Evolutionary conservation across 495 filamentous ascomycete species (phyloP), one percentile per base, ranked within the genome.

Genomic region (Aspergillus coremiiformis): DNA sequence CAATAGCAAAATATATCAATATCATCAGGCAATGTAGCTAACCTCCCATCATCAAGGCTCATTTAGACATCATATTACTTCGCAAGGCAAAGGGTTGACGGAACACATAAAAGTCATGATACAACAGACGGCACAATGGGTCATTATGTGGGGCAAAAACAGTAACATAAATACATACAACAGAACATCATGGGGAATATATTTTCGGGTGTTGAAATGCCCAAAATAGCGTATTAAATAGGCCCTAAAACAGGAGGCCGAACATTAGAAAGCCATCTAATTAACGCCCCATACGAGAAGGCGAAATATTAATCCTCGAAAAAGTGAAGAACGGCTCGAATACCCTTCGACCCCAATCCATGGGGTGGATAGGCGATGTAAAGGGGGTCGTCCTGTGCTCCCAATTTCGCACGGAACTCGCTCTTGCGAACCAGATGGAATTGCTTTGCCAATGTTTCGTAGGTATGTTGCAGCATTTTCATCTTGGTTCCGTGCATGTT

Each of bases 331-430:
- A 93, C 70, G 3, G 89, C 89, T 57, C 84, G 77, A 30, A 84
- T 83, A 14, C 87, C 88, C 49, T 78, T 80, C 3, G 87, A 83
- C 0, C 87, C 89, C 19, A 93, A 69, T 0, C 89, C 87, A 67
- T 89, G 83, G 23, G 84, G 79, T 10, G 87, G 89, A 66, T 93
- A 92, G 56, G 84, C 83, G 55, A 94, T 86, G 62, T 86, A 95
- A 21, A 87, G 79, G 41, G 84, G 78, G 43, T 92, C 88, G 49
- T 91, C 86, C 57, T 71, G 60, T 4, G 84, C 85, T 26, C 88
- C 87, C 66, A 94, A 79, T 74, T 94, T 94, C 70, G 89, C 84
- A 37, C 88, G 73, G 71, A 94, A 93, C 65, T 90, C 89, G 55
- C 80, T 87, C 80, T 95, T 95, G 21, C 83, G 78, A 23, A 86